Evolutionary conservation across 164 flowering plant genomes (phyloP), one percentile per base, ranked within the genome.

Genomic region (Cinnamomum chago): DNA sequence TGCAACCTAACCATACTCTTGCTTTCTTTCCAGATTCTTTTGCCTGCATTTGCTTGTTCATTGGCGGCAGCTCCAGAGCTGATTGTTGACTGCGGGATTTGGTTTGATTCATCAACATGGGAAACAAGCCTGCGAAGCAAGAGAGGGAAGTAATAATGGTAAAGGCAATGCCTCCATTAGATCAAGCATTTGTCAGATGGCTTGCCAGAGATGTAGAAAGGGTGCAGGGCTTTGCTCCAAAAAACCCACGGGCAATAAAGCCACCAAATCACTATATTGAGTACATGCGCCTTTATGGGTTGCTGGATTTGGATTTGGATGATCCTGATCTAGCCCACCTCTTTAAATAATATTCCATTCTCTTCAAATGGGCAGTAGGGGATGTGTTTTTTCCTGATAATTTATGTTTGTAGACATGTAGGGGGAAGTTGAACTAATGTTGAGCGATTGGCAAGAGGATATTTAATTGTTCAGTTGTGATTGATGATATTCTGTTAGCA

Each of bases 271-370:
- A 89, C 71, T 92, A 87, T 71, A 83, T 89, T 4, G 94, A 91
- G 80, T 84, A 80, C 88, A 92, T 90, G 97, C 87, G 88, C 25
- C 75, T 89, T 80, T 75, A 87, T 67, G 96, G 95, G 51, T 89
- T 88, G 92, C 71, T 94, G 82, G 97, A 92, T 78, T 71, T 90
- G 73, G 76, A 89, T 83, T 33, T 91, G 84, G 84, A 92, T 80
- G 94, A 94, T 81, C 96, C 96, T 18, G 94, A 90, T 81, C 82
- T 94, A 13, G 91, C 94, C 2, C 96, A 85, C 83, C 78, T 94
- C 72, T 81, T 92, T 76, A 90, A 88, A 81, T 89, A 80, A 82
- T 62, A 58, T 18, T 20, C 47, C 27, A 6, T 17, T 11, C 6
- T 58, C 11, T 3, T 15, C 2, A 23, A 20, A 55, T 55, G 17